These are phyloP conservation scores for Lactifluus hygrophoroides DNA, from an alignment of 768 basidiomycete species.

Conservation along the genomic window DNA sequence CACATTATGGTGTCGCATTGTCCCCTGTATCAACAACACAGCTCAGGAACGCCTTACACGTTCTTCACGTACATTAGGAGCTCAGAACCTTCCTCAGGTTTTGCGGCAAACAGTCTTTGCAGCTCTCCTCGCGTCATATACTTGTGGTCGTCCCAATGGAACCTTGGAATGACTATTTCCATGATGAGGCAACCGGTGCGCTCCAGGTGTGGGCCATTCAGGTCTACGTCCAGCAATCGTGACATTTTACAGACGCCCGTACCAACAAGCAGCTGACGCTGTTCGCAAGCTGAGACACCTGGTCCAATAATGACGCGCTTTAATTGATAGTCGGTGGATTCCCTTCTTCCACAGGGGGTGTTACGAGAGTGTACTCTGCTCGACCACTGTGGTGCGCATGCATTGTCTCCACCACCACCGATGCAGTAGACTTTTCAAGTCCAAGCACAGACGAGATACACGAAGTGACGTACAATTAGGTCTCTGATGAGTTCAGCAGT, in stretches of 20 bases:
- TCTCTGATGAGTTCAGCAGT: slow-evolving; percentile 25
- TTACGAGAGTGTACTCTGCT: slow-evolving; percentile 42
- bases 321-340: slow-evolving; percentile 30
- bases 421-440: not conserved
- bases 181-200: slow-evolving; percentile 45
- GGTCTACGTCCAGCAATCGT: slow-evolving; percentile 38
- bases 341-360: slow-evolving; percentile 21
- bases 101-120: slow-evolving; percentile 29
- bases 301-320: slow-evolving; percentile 37
- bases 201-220: slow-evolving; percentile 30
- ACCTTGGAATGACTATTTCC: slow-evolving; percentile 52
- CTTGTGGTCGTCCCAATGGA: slow-evolving; percentile 43
- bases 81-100: slow-evolving; percentile 21
- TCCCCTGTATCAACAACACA: too few species aligned
- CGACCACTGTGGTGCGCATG: slow-evolving; percentile 45
- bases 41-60: too few species aligned
- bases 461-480: slow-evolving; percentile 26
- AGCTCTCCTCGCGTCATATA: slow-evolving; percentile 34
- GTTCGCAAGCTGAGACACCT: slow-evolving; percentile 35
- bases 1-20: not conserved
- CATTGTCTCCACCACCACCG: slow-evolving; percentile 32
- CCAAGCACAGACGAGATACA: not conserved
- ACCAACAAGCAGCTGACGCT: slow-evolving; percentile 42
- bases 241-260: slow-evolving; percentile 49
- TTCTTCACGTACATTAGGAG: slow-evolving; percentile 21